Conservation (phyloP, 257 asterid genomes). For the Pogostemon cablin region DNA sequence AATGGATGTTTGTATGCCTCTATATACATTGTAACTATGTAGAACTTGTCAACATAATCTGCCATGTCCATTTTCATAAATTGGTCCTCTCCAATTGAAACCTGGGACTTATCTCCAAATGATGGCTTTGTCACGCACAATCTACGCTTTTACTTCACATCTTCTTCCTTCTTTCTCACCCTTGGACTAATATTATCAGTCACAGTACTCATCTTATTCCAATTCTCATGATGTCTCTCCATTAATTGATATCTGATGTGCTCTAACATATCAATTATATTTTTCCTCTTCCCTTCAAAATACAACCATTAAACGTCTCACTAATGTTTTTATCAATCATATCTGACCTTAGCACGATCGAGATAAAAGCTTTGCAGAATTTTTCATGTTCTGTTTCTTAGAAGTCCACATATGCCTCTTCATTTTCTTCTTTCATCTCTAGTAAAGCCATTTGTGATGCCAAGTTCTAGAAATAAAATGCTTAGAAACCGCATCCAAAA, state of each 20-base stretch:
- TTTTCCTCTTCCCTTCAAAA: not conserved
- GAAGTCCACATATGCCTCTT: not conserved
- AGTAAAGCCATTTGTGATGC: not conserved
- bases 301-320: not conserved
- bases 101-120: not conserved
- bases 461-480: not conserved
- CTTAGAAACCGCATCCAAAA: not conserved
- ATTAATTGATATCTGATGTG: not conserved
- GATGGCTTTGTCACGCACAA: not conserved
- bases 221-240: not conserved
- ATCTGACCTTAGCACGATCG: not conserved
- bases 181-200: not conserved
- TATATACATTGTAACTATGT: not conserved
- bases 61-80: not conserved
- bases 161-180: not conserved
- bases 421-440: not conserved
- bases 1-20: not conserved
- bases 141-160: not conserved
- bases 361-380: slow-evolving; percentile 3
- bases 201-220: not conserved
- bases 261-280: not conserved
- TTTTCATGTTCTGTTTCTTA: not conserved
- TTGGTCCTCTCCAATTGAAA: not conserved
- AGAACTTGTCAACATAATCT: not conserved
- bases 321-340: not conserved